Percentiles rank a stretch among this genome's conserved stretches.
phyloP scores from a whole-genome alignment of 2,329 filamentous ascomycete species.

The Alternaria angustiovoidea region DNA sequence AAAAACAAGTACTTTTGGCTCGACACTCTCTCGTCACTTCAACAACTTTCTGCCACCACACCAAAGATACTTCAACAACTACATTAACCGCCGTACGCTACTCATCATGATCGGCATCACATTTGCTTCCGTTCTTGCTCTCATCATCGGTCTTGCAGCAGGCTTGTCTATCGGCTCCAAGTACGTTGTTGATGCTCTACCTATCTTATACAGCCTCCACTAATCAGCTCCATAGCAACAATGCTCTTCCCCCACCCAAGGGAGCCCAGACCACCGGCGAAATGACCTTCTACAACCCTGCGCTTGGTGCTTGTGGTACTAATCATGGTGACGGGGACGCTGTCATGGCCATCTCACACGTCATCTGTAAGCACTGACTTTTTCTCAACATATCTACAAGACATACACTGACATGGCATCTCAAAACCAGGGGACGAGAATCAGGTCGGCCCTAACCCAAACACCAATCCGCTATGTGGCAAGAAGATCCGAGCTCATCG shows the following conservation, averaged over 20 bases:
- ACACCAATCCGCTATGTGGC: conserved; percentile 73
- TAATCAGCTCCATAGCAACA: conserved; percentile 30
- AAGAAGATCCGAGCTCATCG: conserved; percentile 69
- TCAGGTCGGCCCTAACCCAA: conserved; percentile 60
- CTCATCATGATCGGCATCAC: conserved; percentile 45
- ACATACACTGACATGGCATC: background rate
- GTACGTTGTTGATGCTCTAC: conserved; percentile 12
- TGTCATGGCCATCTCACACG: conserved; percentile 72
- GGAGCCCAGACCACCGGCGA: conserved; percentile 66
- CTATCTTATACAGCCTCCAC: background rate
- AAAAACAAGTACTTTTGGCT: conserved; percentile 21
- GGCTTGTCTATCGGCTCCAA: conserved; percentile 42
- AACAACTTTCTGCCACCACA: conserved; percentile 50
- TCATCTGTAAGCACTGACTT: conserved; percentile 55
- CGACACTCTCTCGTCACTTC: conserved; percentile 42
- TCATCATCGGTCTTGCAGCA: conserved; percentile 55
- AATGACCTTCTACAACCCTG: conserved; percentile 73
- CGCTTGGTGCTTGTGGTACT: conserved; percentile 74
- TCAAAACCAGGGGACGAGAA: conserved; percentile 61
- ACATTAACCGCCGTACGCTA: conserved; percentile 48
- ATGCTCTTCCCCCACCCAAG: conserved; percentile 61
- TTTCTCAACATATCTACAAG: background rate
- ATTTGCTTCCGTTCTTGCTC: conserved; percentile 46
- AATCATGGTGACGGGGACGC: conserved; percentile 62
- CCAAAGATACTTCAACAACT: conserved; percentile 51